Evolutionary conservation across 208 protist species (phyloP).

Genomic region (Leishmania tropica): DNA sequence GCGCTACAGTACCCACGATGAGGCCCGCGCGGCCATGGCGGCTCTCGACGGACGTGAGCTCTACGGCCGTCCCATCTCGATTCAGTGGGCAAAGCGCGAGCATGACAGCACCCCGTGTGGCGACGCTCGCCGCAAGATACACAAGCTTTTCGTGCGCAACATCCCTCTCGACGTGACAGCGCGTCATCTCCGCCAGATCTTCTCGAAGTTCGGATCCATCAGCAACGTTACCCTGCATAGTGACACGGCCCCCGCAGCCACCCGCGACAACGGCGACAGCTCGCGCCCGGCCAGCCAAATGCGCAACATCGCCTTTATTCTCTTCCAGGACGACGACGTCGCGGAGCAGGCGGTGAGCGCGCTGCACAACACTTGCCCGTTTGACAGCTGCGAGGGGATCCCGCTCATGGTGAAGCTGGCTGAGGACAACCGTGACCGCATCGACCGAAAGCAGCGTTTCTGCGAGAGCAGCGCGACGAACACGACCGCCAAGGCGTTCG

Average conservation of each 20-base stretch:
- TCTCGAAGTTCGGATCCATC: constrained; percentile 58
- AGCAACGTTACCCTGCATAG: constrained; percentile 63
- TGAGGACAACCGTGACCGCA: constrained; percentile 59
- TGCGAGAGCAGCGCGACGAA: not conserved
- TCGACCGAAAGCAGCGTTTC: constrained; percentile 42
- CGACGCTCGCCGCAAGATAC: constrained; percentile 65
- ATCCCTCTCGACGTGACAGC: constrained; percentile 66
- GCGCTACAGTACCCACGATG: constrained; percentile 66
- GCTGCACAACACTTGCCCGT: constrained; percentile 70
- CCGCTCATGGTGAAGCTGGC: constrained; percentile 75
- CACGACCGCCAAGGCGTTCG: not conserved
- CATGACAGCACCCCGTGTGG: constrained; percentile 79
- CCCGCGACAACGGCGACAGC: constrained; percentile 12
- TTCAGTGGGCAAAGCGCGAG: constrained; percentile 84
- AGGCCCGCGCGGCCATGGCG: constrained; percentile 59
- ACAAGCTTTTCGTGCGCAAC: constrained; percentile 88
- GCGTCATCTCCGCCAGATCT: constrained; percentile 43
- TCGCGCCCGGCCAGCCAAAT: constrained; percentile 5
- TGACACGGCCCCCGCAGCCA: constrained; percentile 55
- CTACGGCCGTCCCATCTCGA: constrained; percentile 55
- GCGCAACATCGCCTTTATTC: constrained; percentile 83
- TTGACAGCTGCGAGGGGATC: constrained; percentile 51
- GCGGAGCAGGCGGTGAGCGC: constrained; percentile 54
- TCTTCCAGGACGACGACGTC: constrained; percentile 59
- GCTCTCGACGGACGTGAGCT: constrained; percentile 53